Conservation (phyloP, 768 basidiomycete species). For the Suillus ampliporus region DNA sequence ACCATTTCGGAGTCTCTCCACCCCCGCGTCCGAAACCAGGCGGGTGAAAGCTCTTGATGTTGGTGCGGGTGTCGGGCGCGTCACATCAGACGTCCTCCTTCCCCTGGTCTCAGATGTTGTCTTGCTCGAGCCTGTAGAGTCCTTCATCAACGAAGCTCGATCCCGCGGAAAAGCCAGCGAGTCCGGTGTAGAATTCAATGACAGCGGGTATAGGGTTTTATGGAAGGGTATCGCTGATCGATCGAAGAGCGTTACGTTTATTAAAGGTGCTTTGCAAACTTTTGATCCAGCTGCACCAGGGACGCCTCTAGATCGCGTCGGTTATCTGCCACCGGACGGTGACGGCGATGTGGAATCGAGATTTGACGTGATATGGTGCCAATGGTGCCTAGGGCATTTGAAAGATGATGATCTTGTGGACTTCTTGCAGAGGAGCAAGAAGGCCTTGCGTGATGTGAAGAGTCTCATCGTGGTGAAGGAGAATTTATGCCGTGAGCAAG, state of each 20-base stretch:
- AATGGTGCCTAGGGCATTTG: slow-evolving; percentile 96
- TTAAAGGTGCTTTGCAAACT: slow-evolving; percentile 79
- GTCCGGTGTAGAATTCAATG: slow-evolving; percentile 40
- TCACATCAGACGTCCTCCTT: slow-evolving; percentile 88
- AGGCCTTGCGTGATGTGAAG: slow-evolving; percentile 51
- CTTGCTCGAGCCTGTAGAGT: slow-evolving; percentile 84
- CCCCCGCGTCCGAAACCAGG: slow-evolving; percentile 30
- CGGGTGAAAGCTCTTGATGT: slow-evolving; percentile 86
- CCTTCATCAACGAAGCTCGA: slow-evolving; percentile 79
- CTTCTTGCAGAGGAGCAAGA: slow-evolving; percentile 71
- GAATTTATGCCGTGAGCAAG: slow-evolving; percentile 73
- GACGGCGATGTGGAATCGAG: slow-evolving; percentile 59
- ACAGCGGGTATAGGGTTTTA: slow-evolving; percentile 30
- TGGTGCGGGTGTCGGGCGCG: slow-evolving; percentile 93
- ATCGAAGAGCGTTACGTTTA: slow-evolving; percentile 76
- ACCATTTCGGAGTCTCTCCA: slow-evolving; percentile 59
- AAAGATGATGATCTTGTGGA: slow-evolving; percentile 74
- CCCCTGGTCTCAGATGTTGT: slow-evolving; percentile 87
- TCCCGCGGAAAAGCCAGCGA: slow-evolving; percentile 37
- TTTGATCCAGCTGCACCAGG: slow-evolving; percentile 70
- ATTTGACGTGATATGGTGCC: slow-evolving; percentile 95
- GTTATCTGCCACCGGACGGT: slow-evolving; percentile 56
- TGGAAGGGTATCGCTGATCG: slow-evolving; percentile 75
- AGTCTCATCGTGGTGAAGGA: slow-evolving; percentile 91
- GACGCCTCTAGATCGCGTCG: slow-evolving; percentile 65